Conservation (phyloP, 441 rosid genomes). For the Raphanus hybrid region DNA sequence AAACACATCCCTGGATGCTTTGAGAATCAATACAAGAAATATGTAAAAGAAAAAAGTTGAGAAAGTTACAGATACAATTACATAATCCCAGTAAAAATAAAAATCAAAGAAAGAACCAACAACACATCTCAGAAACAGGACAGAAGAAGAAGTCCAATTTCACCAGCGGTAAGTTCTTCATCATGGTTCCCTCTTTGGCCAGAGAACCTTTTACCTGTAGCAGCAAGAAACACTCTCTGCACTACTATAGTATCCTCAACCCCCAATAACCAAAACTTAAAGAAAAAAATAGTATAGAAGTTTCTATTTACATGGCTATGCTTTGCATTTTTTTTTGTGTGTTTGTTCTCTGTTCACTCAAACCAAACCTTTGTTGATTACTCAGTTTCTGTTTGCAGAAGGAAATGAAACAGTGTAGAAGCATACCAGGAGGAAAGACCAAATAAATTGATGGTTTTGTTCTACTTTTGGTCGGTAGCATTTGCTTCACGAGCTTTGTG, state of each 20-base stretch:
- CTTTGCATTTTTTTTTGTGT: neutral
- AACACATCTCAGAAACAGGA: conserved; percentile 39
- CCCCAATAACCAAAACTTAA: conserved; percentile 40
- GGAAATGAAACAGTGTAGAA: conserved; percentile 45
- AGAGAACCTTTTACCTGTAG: conserved; percentile 30
- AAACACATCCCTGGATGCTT: conserved; percentile 38
- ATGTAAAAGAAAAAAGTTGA: conserved; percentile 33
- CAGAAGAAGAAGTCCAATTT: conserved; percentile 47
- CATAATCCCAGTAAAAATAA: conserved; percentile 29
- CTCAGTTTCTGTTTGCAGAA: conserved; percentile 31
- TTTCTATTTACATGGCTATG: conserved; percentile 54
- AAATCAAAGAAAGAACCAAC: conserved; percentile 34
- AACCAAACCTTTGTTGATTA: conserved; percentile 25
- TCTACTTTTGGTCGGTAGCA: conserved; percentile 54
- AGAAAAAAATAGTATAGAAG: conserved; percentile 16
- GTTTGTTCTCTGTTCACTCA: conserved; percentile 12
- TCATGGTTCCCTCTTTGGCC: conserved; percentile 30
- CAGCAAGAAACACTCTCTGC: conserved; percentile 50
- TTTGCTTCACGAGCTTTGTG: conserved; percentile 53
- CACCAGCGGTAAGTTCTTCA: conserved; percentile 41
- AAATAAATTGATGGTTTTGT: conserved; percentile 27
- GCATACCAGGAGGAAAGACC: conserved; percentile 37
- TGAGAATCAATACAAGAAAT: conserved; percentile 42
- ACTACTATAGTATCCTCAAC: conserved; percentile 27
- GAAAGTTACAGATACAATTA: conserved; percentile 43